These are phyloP conservation scores for Dittrichia graveolens DNA, from an alignment of 129 eudicot genomes.

Conservation along the genomic window DNA sequence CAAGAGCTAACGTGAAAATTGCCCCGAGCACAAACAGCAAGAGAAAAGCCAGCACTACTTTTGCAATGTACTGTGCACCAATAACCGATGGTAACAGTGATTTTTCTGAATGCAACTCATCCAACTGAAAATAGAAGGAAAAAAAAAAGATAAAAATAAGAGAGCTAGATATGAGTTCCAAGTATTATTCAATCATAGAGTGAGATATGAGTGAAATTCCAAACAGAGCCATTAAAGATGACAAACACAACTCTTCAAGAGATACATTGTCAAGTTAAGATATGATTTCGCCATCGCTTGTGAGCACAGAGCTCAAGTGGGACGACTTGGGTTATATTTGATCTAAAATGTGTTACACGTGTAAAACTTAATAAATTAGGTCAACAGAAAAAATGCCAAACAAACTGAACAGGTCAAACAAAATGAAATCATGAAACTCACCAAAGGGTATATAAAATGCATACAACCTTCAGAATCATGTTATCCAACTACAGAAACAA, in stretches of 20 bases:
- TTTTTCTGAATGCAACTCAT: constrained; percentile 33
- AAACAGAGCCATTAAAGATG: not conserved
- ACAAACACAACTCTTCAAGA: too few relatives aligned
- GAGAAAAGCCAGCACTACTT: constrained; percentile 65
- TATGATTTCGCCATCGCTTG: not conserved
- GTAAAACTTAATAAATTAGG: not conserved
- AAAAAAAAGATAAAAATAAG: not conserved
- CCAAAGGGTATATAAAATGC: not conserved
- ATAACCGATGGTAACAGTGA: constrained; percentile 38
- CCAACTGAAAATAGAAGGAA: constrained; percentile 38
- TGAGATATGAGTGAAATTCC: not conserved
- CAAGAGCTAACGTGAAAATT: constrained; percentile 65
- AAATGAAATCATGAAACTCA: too few relatives aligned
- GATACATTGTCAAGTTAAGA: not conserved
- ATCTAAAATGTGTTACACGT: not conserved
- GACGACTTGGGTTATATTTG: not conserved
- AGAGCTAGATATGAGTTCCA: not conserved
- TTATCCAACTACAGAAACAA: not conserved
- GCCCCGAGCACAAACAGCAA: constrained; percentile 66
- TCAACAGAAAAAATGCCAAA: not conserved
- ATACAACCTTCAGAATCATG: not conserved
- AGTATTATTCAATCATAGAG: not conserved
- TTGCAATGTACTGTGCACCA: constrained; percentile 49
- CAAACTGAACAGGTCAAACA: not conserved
- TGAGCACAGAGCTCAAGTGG: not conserved